phyloP scores from a whole-genome alignment of 108 stramenopile species.

The Pseudonitzschia delicatissima region DNA sequence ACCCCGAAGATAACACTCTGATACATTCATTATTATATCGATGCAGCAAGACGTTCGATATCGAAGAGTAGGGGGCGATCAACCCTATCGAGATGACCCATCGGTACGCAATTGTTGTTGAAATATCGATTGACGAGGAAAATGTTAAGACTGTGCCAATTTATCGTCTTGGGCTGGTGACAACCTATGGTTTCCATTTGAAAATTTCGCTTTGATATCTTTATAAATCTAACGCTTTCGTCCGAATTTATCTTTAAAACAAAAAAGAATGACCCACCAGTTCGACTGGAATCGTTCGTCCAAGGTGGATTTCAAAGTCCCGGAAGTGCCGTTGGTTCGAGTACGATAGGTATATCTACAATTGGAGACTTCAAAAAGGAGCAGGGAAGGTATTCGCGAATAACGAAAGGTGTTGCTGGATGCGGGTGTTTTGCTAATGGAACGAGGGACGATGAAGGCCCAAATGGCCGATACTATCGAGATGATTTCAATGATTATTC shows the following conservation, averaged over 20 bases:
- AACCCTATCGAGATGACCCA: conserved; percentile 53
- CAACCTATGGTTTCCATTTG: too few species aligned
- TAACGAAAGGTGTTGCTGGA: background rate
- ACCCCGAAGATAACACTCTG: background rate
- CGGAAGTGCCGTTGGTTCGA: background rate
- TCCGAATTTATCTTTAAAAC: too few species aligned
- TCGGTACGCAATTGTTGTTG: too few species aligned
- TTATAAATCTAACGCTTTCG: too few species aligned
- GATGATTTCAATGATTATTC: conserved; percentile 63
- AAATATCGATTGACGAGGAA: too few species aligned
- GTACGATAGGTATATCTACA: background rate
- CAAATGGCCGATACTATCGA: conserved; percentile 36
- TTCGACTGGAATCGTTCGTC: conserved; percentile 26
- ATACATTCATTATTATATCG: background rate
- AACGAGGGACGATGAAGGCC: conserved; percentile 4
- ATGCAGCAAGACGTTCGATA: conserved; percentile 37
- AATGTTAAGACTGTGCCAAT: too few species aligned
- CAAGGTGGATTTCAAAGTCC: conserved; percentile 21
- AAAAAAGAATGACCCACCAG: too few species aligned
- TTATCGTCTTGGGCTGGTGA: too few species aligned
- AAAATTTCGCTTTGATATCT: too few species aligned
- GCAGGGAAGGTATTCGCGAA: background rate
- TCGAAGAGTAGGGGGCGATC: conserved; percentile 33
- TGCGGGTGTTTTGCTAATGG: conserved; percentile 5
- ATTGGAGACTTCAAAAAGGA: conserved; percentile 12